Conservation (phyloP, 2,329 filamentous ascomycete genomes). For the Onygena corvina region DNA sequence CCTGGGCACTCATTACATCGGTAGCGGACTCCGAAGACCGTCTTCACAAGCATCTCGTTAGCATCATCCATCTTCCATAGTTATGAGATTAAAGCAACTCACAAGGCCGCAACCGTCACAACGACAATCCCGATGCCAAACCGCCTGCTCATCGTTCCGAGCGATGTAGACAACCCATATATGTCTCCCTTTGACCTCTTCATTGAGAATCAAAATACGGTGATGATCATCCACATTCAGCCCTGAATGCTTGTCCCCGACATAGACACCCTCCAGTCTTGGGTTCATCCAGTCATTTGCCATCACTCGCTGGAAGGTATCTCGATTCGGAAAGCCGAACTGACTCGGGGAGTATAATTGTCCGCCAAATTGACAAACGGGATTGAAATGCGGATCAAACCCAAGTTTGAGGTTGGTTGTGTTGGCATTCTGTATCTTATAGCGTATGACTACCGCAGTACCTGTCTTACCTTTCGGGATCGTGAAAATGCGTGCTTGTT, state of each 20-base stretch:
- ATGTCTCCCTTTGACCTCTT: not conserved
- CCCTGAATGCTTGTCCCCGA: not conserved
- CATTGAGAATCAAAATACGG: conserved; percentile 3
- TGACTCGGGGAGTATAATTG: conserved; percentile 2
- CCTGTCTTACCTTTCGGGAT: conserved; percentile 5
- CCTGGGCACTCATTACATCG: conserved; percentile 5
- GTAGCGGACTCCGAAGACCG: conserved; percentile 7
- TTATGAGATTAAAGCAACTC: not conserved
- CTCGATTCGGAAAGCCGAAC: conserved; percentile 4
- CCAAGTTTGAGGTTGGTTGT: conserved; percentile 8
- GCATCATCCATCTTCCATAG: not conserved
- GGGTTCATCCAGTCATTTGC: conserved; percentile 7
- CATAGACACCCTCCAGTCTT: conserved; percentile 2
- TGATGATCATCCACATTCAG: not conserved
- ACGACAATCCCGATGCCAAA: conserved; percentile 6
- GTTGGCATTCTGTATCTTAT: not conserved
- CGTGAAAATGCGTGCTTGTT: conserved; percentile 1
- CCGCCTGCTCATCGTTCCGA: not conserved
- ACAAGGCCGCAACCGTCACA: conserved; percentile 8
- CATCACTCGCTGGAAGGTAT: conserved; percentile 9
- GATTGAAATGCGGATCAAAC: conserved; percentile 11
- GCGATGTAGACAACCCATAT: conserved; percentile 10
- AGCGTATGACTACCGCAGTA: conserved; percentile 8
- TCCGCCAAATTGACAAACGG: conserved; percentile 9
- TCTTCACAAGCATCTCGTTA: not conserved